Evolutionary conservation across 257 asterid species (phyloP), one percentile per base, ranked within the genome.

Genomic region (Echites panduratus): DNA sequence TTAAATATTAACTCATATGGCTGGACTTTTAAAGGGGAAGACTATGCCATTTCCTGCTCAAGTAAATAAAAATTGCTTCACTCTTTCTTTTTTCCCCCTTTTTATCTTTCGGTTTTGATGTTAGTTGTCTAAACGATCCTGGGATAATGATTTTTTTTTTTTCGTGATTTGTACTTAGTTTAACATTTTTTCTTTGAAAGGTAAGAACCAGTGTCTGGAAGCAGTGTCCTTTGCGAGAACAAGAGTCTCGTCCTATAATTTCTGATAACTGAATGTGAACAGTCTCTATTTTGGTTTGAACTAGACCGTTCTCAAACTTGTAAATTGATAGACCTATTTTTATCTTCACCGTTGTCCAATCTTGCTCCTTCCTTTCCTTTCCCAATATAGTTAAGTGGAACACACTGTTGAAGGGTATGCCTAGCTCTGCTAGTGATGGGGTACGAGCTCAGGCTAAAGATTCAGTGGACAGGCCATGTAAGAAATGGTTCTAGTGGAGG

Each of bases 21-120:
- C 35, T 92, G 96, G 97, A 74, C 83, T 13, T 26, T 26, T 26
- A 86, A 84, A 69, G 87, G 84, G 41, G 40, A 75, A 74, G 22
- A 20, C 0, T 10, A 86, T 96, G 44, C 78, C 84, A 38, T 91
- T 71, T 70, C 80, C 88, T n/a, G 96, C 97, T 45, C 96, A 92
- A 88, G 97, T 89, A 63, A 20, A 47, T 76, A 77, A 35, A 48
- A 41, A 5, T 27, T 17, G 13, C 32, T 2, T 41, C 6, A 0
- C 45, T 20, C 38, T 29, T 35, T 32, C 9, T 26, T 19, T 13
- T 38, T 40, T 63, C 38, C 38, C 38, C 38, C 35, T 7, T n/a
- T 5, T n/a, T 54, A 40, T 40, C 45, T 50, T 32, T 19, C 71
- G 45, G 3, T 32, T 16, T 45, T 5, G 54, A 57, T 56, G 20